Conservation (phyloP, 208 protist genomes). For the Leishmania mexicana region DNA sequence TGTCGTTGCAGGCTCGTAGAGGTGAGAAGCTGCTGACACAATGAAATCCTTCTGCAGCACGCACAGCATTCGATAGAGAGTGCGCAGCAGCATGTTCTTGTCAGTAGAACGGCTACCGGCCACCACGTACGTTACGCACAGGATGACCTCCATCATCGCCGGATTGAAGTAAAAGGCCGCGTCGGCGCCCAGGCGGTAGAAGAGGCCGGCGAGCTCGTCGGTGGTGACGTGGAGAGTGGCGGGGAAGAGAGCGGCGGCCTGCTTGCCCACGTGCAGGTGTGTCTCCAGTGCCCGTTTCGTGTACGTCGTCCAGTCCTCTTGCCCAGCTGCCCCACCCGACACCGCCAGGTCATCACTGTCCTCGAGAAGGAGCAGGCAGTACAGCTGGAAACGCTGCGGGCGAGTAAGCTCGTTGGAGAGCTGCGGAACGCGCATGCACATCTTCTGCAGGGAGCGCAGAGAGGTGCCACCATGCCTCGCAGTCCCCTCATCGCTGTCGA, state of each 20-base stretch:
- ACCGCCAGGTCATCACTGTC: not conserved
- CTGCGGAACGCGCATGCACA: conserved; percentile 61
- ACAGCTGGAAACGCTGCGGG: conserved; percentile 50
- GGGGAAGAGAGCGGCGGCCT: conserved; percentile 25
- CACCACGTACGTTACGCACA: conserved; percentile 45
- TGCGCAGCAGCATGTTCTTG: conserved; percentile 19
- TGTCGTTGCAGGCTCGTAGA: conserved; percentile 40
- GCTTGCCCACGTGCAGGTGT: conserved; percentile 33
- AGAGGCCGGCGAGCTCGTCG: conserved; percentile 33
- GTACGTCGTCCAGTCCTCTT: conserved; percentile 13
- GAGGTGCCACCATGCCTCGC: not conserved
- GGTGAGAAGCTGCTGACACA: conserved; percentile 36
- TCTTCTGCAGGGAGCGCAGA: conserved; percentile 49
- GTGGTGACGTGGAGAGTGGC: conserved; percentile 16
- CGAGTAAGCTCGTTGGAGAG: conserved; percentile 49
- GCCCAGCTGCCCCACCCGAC: not conserved
- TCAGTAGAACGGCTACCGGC: conserved; percentile 20
- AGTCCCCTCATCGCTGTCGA: conserved; percentile 13
- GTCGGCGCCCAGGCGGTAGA: conserved; percentile 38
- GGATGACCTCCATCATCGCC: conserved; percentile 43
- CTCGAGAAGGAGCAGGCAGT: conserved; percentile 58
- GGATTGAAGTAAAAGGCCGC: conserved; percentile 53
- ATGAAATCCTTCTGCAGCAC: conserved; percentile 48
- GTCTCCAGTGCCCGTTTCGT: conserved; percentile 33
- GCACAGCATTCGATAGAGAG: conserved; percentile 26